Conservation (phyloP, 2,329 filamentous ascomycete species). For the Exophiala bonariae region DNA sequence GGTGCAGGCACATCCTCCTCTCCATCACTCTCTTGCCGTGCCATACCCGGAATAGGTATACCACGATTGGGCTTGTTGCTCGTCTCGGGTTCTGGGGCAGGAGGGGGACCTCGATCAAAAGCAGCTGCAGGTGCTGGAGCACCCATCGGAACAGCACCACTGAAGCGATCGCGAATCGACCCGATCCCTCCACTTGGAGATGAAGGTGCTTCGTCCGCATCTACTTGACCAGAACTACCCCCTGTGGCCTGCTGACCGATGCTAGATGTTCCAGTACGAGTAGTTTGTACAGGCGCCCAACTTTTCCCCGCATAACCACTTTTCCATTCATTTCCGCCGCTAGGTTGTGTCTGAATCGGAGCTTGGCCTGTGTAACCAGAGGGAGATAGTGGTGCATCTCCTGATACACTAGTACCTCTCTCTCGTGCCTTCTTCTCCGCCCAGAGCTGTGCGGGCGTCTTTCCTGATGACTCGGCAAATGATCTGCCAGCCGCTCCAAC, state of each 20-base stretch:
- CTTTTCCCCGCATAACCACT: constrained; percentile 87
- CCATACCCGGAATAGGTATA: constrained; percentile 75
- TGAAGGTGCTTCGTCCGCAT: constrained; percentile 53
- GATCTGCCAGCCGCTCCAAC: constrained; percentile 83
- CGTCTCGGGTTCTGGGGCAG: constrained; percentile 62
- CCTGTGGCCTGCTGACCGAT: constrained; percentile 66
- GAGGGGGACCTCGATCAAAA: constrained; percentile 44
- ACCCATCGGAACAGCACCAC: constrained; percentile 71
- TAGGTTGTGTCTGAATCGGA: constrained; percentile 68
- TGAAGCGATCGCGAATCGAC: constrained; percentile 79
- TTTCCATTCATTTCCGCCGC: constrained; percentile 77
- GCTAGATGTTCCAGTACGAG: constrained; percentile 66
- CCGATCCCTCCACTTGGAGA: constrained; percentile 66
- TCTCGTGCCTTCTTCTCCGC: constrained; percentile 93
- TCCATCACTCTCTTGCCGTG: constrained; percentile 55
- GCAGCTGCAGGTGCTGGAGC: constrained; percentile 45
- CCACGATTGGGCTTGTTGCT: constrained; percentile 70
- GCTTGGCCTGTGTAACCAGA: constrained; percentile 41
- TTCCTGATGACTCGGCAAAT: constrained; percentile 91
- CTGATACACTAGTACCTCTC: constrained; percentile 57
- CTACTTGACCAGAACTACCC: constrained; percentile 37
- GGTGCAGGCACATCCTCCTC: constrained; percentile 41
- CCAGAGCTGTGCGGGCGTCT: constrained; percentile 96
- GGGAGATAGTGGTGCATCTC: constrained; percentile 49
- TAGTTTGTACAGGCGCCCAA: constrained; percentile 81